Evolutionary conservation across 2,329 filamentous ascomycete species (phyloP), one percentile per base, ranked within the genome.

Genomic region (Microdochium trichocladiopsis): DNA sequence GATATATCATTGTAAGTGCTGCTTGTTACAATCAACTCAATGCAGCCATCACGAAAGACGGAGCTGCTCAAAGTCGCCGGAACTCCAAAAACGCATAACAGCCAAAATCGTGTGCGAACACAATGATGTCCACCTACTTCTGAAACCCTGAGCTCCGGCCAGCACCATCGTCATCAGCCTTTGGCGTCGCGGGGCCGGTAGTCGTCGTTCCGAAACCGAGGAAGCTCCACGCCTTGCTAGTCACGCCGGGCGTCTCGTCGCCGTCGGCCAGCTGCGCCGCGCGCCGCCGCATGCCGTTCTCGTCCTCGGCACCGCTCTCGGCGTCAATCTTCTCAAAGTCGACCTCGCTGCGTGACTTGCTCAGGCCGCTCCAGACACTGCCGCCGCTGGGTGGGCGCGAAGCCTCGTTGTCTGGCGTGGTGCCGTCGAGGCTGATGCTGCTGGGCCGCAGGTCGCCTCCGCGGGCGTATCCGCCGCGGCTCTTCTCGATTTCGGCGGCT

Each of bases 261-360:
- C 50, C 51, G 47, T 52, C 48, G 53, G 62, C 49, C 55, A 57
- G 52, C 54, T 58, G 53, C 55, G 60, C 56, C 55, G n/a, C n/a
- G n/a, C 72, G 59, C 53, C 64, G 55, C 49, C 60, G 56, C 24
- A 70, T 61, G 18, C 60, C 62, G 10, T 60, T 73, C 28, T 72
- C 75, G 47, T 81, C 80, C 62, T 82, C 84, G 24, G 72, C 73
- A 10, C 78, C 78, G 61, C 84, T 86, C 63, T 92, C 87, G 31
- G 85, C 83, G 56, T 94, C 88, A 59, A 95, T 89, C 66, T 90
- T 88, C 63, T 95, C 91, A 63, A 96, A 96, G 60, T 95, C 93
- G 21, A 81, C 82, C 65, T 96, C 91, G 66, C 89, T 95, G 57
- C 84, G 84, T 63, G 88, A 93, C 72, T 93, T 93, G 61, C 82